These are phyloP conservation scores for Trichoderma sp. DNA, from an alignment of 2,329 filamentous ascomycete genomes.

Conservation along the genomic window DNA sequence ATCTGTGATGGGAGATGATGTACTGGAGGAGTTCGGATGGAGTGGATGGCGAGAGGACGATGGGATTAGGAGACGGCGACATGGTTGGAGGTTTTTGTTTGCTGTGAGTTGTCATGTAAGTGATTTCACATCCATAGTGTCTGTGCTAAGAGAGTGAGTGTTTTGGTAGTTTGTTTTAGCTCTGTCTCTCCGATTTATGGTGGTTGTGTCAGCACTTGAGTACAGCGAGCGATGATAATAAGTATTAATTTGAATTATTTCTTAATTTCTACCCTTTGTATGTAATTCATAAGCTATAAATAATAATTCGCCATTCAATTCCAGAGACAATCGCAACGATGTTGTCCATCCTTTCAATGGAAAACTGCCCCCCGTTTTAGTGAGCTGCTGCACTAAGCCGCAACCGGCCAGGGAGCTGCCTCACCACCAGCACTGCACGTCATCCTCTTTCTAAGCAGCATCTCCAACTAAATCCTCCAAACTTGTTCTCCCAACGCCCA, in stretches of 20 bases:
- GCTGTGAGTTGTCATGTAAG: not conserved
- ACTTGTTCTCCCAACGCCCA: not conserved
- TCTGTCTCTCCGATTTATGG: not conserved
- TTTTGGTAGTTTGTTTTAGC: not conserved
- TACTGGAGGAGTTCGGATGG: conserved; percentile 63
- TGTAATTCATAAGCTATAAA: not conserved
- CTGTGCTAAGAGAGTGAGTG: not conserved
- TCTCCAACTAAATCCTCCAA: not conserved
- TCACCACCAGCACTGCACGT: conserved; percentile 16
- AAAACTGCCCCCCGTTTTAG: not conserved
- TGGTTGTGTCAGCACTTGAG: not conserved
- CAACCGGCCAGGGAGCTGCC: not conserved
- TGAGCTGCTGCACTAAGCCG: conserved; percentile 3
- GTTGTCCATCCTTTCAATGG: not conserved
- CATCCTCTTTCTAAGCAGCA: conserved; percentile 12
- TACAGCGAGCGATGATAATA: not conserved
- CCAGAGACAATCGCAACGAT: not conserved
- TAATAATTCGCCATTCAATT: not conserved
- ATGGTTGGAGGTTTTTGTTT: not conserved
- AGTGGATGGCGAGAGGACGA: conserved; percentile 51
- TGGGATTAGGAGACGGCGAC: conserved; percentile 26
- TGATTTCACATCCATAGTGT: not conserved
- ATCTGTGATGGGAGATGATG: conserved; percentile 53
- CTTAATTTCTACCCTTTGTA: not conserved
- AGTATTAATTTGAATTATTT: not conserved